These are phyloP conservation scores for Amanita fuliginea DNA, from an alignment of 768 basidiomycete species.

Conservation along the genomic window DNA sequence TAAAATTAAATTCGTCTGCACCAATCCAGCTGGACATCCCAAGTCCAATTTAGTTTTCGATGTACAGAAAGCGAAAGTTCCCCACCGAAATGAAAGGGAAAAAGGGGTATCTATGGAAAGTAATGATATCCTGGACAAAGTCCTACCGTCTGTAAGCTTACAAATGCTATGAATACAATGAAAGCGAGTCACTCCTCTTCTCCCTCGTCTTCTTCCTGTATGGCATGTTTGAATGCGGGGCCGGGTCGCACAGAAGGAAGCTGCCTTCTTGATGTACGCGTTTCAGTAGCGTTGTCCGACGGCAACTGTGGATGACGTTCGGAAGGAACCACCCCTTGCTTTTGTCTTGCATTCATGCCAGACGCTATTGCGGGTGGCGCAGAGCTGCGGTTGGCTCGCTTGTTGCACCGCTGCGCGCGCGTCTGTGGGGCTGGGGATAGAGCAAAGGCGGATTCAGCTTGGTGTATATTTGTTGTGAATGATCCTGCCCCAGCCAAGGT, in stretches of 20 bases:
- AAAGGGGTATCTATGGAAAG: constrained; percentile 2
- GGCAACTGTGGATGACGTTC: constrained; percentile 54
- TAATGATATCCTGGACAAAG: background rate
- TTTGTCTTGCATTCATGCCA: constrained; percentile 11
- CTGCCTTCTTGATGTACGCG: constrained; percentile 52
- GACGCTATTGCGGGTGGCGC: background rate
- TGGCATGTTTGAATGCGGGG: constrained; percentile 57
- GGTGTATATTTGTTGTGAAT: constrained; percentile 9
- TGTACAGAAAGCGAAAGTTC: background rate
- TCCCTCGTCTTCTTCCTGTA: constrained; percentile 81
- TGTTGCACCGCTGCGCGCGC: constrained; percentile 22
- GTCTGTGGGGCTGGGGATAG: constrained; percentile 36
- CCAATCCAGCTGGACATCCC: background rate
- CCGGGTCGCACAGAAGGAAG: constrained; percentile 61
- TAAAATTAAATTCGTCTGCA: background rate
- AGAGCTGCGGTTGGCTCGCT: constrained; percentile 21
- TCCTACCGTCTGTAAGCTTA: constrained; percentile 2
- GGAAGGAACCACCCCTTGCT: constrained; percentile 29
- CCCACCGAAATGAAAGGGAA: background rate
- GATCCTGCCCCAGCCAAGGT: constrained; percentile 19
- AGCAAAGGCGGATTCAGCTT: constrained; percentile 16
- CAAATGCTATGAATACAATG: constrained; percentile 2
- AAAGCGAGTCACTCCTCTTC: constrained; percentile 48
- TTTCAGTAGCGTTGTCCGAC: constrained; percentile 34
- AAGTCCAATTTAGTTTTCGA: too few relatives aligned